Base-by-base conservation (phyloP, 495 filamentous ascomycete species). In the Hypoxylon crocopeplum region DNA sequence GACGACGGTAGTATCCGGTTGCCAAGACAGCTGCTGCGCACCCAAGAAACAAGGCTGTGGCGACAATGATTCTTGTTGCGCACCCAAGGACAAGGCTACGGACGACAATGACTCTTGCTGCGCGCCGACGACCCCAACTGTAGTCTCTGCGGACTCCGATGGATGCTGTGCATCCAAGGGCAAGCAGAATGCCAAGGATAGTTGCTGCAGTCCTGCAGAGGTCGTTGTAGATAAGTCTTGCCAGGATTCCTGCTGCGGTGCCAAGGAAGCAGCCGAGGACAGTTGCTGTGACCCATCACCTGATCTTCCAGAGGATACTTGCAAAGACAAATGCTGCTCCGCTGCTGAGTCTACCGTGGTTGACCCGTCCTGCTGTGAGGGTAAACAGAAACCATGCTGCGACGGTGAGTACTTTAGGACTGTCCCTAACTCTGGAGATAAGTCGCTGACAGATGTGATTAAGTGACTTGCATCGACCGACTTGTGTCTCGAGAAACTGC, bases 381-480 rank as follows among this genome's bases (percentile, higher is more conserved):
- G 67, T 21, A 79, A 75, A 60, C 19, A 38, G 27, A 50, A 37
- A 20, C 73, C 73, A 11, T 78, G 74, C 62, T 78, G 75, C 29
- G 70, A 78, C 41, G 39, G 46, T 54, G 57, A 67, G 56, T 72
- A 62, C 29, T 57, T 71, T 30, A 59, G 64, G 19, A 64, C 38
- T 12, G 16, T 66, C 5, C 64, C 22, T 0, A 7, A 29, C 8
- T 63, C 48, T 21, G 3, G 24, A n/a, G 0, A 24, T 12, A 15
- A 29, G 16, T 29, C 15, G 29, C n/a, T 36, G 11, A 21, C 42
- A 76, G 72, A 41, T 19, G 2, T 64, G 72, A 73, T 37, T 69
- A 79, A 64, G 52, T 37, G 39, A 71, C 75, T 21, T 83, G 80
- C 53, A 73, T 83, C 38, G 77, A 79, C 20, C 78, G 75, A 25